Evolutionary conservation across 805 yeast species (phyloP).

Genomic region (Candida easanensis): DNA sequence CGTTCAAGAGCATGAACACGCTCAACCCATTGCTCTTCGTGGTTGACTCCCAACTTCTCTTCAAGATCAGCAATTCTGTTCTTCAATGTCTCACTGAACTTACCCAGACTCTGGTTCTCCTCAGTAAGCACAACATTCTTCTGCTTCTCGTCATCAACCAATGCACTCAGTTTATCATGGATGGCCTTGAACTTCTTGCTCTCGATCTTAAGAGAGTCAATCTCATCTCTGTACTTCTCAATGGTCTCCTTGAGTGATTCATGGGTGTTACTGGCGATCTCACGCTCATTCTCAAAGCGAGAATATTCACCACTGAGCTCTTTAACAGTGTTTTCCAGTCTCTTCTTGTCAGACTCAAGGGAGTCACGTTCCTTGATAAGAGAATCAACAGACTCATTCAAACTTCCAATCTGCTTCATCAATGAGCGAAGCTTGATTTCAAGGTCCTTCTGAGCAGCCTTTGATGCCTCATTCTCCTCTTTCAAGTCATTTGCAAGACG

Average conservation of each 20-base stretch:
- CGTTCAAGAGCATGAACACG: constrained; percentile 53
- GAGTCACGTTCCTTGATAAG: constrained; percentile 61
- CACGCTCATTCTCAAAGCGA: constrained; percentile 32
- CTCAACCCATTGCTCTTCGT: constrained; percentile 55
- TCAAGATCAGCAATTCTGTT: constrained; percentile 45
- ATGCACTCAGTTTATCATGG: constrained; percentile 25
- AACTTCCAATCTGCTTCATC: constrained; percentile 49
- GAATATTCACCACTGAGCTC: constrained; percentile 40
- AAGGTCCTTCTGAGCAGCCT: constrained; percentile 43
- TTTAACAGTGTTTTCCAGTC: constrained; percentile 42
- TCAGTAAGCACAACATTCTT: constrained; percentile 56
- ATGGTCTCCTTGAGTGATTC: constrained; percentile 20
- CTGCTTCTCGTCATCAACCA: constrained; percentile 41
- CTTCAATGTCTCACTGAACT: constrained; percentile 49
- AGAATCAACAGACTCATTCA: constrained; percentile 59
- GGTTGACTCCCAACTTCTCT: constrained; percentile 46
- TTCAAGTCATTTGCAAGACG: constrained; percentile 39
- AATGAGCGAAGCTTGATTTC: constrained; percentile 43
- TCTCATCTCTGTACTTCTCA: constrained; percentile 29
- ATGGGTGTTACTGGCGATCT: constrained; percentile 17
- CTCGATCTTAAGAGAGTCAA: constrained; percentile 30
- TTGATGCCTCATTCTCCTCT: constrained; percentile 41
- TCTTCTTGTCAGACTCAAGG: constrained; percentile 47
- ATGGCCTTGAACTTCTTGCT: constrained; percentile 23
- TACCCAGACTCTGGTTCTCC: constrained; percentile 64